Evolutionary conservation across 2,329 filamentous ascomycete species (phyloP).

Genomic region (Acarospora socialis): DNA sequence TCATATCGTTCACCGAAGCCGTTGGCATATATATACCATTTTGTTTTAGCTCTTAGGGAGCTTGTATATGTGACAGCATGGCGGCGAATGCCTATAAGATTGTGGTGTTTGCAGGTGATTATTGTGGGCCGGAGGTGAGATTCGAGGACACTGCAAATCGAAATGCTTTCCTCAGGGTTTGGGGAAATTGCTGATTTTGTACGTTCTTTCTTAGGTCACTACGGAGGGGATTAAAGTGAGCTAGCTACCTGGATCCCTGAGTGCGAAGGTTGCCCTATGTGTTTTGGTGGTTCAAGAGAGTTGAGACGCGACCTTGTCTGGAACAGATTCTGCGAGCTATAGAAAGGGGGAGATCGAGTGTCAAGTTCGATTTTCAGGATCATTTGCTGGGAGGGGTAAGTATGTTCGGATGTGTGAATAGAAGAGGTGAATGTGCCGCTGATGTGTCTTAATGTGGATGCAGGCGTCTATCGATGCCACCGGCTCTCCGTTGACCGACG

Average conservation of each 20-base stretch:
- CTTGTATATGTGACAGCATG: too few species aligned
- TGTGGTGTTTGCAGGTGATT: constrained; percentile 70
- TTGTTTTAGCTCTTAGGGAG: too few species aligned
- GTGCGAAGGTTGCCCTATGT: neutral
- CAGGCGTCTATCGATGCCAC: constrained; percentile 79
- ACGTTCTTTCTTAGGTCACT: constrained; percentile 11
- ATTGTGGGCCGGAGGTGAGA: constrained; percentile 70
- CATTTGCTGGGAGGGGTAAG: constrained; percentile 84
- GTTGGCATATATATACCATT: too few species aligned
- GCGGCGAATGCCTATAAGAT: constrained; percentile 60
- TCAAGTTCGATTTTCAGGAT: constrained; percentile 79
- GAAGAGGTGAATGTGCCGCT: too few species aligned
- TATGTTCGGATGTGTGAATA: constrained; percentile 20
- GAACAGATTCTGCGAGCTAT: constrained; percentile 62
- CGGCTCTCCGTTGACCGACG: constrained; percentile 65
- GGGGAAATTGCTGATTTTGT: neutral
- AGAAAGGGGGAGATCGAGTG: constrained; percentile 54
- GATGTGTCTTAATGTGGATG: neutral
- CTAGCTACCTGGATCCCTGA: neutral
- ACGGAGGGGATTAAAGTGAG: constrained; percentile 16
- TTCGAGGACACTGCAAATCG: constrained; percentile 4
- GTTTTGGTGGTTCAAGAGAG: neutral
- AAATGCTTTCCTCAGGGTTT: neutral
- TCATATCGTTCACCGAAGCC: too few species aligned
- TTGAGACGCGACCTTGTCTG: constrained; percentile 20